Evolutionary conservation across 1,284 basidiomycete genomes (phyloP).

Genomic region (Rhodotorula sp.): DNA sequence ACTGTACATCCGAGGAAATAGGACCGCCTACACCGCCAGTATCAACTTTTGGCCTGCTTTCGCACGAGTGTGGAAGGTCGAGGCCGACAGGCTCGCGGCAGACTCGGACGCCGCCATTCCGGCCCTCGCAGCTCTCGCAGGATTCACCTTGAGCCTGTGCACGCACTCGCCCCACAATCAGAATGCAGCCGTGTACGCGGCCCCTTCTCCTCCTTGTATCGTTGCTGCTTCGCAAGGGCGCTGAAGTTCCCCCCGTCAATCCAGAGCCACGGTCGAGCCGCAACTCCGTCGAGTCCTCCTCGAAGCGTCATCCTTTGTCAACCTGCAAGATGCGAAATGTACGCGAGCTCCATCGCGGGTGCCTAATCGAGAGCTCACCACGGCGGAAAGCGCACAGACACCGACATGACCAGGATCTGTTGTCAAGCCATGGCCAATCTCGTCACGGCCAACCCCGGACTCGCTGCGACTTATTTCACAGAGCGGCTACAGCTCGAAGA

Average conservation of each 20-base stretch:
- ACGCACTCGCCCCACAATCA: slow-evolving; percentile 13
- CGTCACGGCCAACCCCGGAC: slow-evolving; percentile 21
- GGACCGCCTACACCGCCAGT: not conserved
- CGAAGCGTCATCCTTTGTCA: slow-evolving; percentile 26
- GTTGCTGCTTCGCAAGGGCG: no score
- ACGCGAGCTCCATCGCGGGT: not conserved
- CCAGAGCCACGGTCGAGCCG: slow-evolving; percentile 29
- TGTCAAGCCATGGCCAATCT: slow-evolving; percentile 37
- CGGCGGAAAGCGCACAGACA: slow-evolving; percentile 13
- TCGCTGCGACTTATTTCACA: slow-evolving; percentile 5
- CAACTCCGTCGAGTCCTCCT: slow-evolving; percentile 18
- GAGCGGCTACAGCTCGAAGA: slow-evolving; percentile 10
- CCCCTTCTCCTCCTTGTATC: accelerated
- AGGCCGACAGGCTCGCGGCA: not conserved
- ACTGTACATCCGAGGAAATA: not conserved
- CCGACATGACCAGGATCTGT: slow-evolving; percentile 26
- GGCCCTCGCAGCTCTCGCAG: slow-evolving; percentile 23
- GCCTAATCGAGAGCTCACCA: not conserved
- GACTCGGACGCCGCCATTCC: slow-evolving; percentile 10
- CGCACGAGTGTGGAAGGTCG: slow-evolving; percentile 8
- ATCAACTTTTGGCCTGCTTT: slow-evolving; percentile 16
- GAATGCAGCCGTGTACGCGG: slow-evolving; percentile 17
- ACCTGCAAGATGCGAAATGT: slow-evolving; percentile 31
- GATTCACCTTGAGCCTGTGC: slow-evolving; percentile 22
- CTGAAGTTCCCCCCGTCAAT: not conserved